Percentiles rank a stretch among this genome's conserved stretches.
Conservation (phyloP, 2,329 filamentous ascomycete genomes). For the Stachybotrys chlorohalonatus region DNA sequence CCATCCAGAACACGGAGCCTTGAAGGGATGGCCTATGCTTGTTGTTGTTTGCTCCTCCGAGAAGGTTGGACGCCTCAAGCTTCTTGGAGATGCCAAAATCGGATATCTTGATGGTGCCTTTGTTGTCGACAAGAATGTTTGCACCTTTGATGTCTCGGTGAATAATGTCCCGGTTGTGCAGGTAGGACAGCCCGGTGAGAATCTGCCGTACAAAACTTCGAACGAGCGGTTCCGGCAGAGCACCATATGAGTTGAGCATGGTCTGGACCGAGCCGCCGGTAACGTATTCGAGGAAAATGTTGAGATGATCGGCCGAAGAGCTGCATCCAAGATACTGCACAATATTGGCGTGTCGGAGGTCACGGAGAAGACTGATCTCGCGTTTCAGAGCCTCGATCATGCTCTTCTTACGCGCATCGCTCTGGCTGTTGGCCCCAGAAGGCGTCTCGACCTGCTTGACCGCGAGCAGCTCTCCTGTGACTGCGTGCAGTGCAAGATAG, state of each 20-base stretch:
- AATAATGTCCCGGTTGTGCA: slow-evolving; percentile 92
- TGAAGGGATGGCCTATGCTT: slow-evolving; percentile 74
- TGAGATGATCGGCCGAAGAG: slow-evolving; percentile 82
- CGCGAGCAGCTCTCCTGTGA: slow-evolving; percentile 94
- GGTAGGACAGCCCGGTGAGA: slow-evolving; percentile 80
- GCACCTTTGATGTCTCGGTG: slow-evolving; percentile 98
- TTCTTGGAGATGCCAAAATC: slow-evolving; percentile 99
- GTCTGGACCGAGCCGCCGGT: slow-evolving; percentile 94
- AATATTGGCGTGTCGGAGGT: slow-evolving; percentile 92
- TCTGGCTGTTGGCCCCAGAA: slow-evolving; percentile 66
- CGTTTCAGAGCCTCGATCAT: slow-evolving; percentile 98
- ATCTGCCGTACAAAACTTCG: slow-evolving; percentile 97
- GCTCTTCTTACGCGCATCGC: slow-evolving; percentile 86
- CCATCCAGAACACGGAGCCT: slow-evolving; percentile 99
- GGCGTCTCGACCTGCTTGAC: slow-evolving; percentile 97
- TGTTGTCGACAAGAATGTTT: slow-evolving; percentile 98
- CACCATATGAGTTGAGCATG: slow-evolving; percentile 98
- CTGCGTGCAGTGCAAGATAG: slow-evolving; percentile 87
- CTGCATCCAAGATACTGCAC: slow-evolving; percentile 96
- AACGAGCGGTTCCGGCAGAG: slow-evolving; percentile 84
- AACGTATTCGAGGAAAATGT: slow-evolving; percentile 99
- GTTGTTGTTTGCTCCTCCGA: slow-evolving; percentile 58
- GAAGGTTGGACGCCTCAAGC: slow-evolving; percentile 81
- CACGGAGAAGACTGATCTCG: slow-evolving; percentile 87
- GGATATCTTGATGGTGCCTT: slow-evolving; percentile 97